Conservation (phyloP, 805 yeast genomes). For the Candida pini region DNA sequence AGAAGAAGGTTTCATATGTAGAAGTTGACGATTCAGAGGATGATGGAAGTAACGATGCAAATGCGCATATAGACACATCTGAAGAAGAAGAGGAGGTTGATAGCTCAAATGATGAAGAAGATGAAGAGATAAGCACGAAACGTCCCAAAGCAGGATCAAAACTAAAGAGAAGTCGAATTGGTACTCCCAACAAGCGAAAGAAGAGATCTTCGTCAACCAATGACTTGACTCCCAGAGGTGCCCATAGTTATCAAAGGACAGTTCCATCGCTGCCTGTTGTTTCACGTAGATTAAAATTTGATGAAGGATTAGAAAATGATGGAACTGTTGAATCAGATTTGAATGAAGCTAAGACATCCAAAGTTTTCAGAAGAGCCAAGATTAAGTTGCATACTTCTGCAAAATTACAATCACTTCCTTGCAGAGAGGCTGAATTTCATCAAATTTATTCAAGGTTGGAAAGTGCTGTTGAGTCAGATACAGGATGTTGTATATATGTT, state of each 20-base stretch:
- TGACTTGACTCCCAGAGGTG: not conserved
- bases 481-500: constrained; percentile 82
- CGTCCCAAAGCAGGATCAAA: not conserved
- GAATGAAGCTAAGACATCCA: constrained; percentile 13
- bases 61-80: no score
- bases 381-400: constrained; percentile 33
- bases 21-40: constrained; percentile 12
- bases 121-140: constrained; percentile 1
- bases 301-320: constrained; percentile 13
- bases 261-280: constrained; percentile 10
- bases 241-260: not conserved
- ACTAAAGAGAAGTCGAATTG: not conserved
- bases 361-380: constrained; percentile 32
- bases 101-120: constrained; percentile 1
- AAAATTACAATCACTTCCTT: constrained; percentile 57
- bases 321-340: not conserved
- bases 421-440: constrained; percentile 79
- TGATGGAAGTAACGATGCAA: constrained; percentile 12
- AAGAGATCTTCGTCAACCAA: constrained; percentile 1
- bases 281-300: constrained; percentile 10
- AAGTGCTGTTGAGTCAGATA: constrained; percentile 58
- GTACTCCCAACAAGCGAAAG: not conserved
- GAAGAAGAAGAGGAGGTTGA: not conserved
- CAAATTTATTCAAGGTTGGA: constrained; percentile 64
- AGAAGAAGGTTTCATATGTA: constrained; percentile 7